Percentiles rank a stretch among this genome's conserved stretches.
These are phyloP conservation scores for Coniochaeta sp. DNA, from an alignment of 2,329 filamentous ascomycete genomes.

Conservation along the genomic window DNA sequence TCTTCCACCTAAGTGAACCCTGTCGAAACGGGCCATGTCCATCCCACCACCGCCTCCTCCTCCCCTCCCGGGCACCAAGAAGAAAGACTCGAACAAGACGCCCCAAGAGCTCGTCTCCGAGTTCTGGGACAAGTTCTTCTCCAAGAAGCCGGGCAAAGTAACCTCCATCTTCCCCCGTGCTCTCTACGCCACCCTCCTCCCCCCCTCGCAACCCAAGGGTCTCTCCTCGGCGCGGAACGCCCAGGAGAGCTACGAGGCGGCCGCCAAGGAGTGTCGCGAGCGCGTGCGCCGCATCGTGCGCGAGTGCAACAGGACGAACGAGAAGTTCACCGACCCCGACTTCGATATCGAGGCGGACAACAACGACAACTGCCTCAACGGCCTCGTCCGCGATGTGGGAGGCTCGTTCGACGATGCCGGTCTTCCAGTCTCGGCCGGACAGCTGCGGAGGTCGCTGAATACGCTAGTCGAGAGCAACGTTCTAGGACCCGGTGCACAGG, in stretches of 20 bases:
- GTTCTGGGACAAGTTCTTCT: conserved; percentile 34
- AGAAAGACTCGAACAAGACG: conserved; percentile 16
- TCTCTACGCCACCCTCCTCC: conserved; percentile 26
- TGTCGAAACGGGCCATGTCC: background rate
- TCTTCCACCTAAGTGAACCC: no score
- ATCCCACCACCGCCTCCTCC: conserved; percentile 2
- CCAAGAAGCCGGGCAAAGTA: conserved; percentile 31
- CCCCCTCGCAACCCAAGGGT: conserved; percentile 16
- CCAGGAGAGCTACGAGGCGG: conserved; percentile 31
- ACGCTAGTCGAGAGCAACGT: conserved; percentile 18
- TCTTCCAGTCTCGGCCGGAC: conserved; percentile 10
- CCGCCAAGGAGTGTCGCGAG: conserved; percentile 29
- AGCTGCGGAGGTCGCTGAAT: conserved; percentile 15
- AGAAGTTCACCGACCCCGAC: conserved; percentile 35
- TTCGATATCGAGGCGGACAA: conserved; percentile 34
- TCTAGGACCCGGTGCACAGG: background rate
- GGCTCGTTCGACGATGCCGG: conserved; percentile 1
- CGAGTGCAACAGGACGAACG: conserved; percentile 35
- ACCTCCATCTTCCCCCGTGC: conserved; percentile 35
- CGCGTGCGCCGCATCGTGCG: conserved; percentile 29
- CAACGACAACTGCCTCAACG: conserved; percentile 27
- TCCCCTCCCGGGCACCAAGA: conserved; percentile 2
- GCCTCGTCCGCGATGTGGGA: conserved; percentile 13
- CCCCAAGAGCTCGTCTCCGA: conserved; percentile 32
- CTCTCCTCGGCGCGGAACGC: conserved; percentile 26